Evolutionary conservation across 2,329 filamentous ascomycete species (phyloP), one percentile per base, ranked within the genome.

Genomic region (Teratosphaeria zuluensis): DNA sequence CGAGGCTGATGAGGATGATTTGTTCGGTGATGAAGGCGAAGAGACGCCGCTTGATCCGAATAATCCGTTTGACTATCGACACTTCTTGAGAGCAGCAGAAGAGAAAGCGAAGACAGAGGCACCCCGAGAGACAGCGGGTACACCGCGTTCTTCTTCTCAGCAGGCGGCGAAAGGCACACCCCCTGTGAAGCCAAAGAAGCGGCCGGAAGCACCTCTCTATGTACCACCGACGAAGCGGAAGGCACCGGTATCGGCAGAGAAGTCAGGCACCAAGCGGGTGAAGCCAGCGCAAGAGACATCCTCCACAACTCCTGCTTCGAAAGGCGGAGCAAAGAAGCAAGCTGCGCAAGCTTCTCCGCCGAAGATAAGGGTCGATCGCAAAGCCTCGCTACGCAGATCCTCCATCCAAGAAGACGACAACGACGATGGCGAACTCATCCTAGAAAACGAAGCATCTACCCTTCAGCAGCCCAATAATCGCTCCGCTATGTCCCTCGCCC

Each of bases 11-110:
- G 69, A 68, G 28, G 70, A 69, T 16, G 60, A 59, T 19, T 19
- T 53, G 28, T 71, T 73, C 1, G 64, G 65, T 5, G 64, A 73
- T 14, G 70, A 73, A 11, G 70, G 71, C 12, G 69, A 68, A 30
- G 70, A 69, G n/a, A 59, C 57, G n/a, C 70, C 73, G 16, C 70
- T 75, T 0, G 77, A 79, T 38, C 66, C 72, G 3, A 63, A 69
- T 62, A 80, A 80, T 60, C 78, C 77, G 0, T 80, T 75, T 65
- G 78, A 80, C 64, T 79, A 75, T 63, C 68, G 78, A n/a, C 76
- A 79, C 58, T 78, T 77, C 64, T 63, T 80, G 38, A 70, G 69
- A 32, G 38, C 53, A 4, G 56, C 53, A 7, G 31, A 16, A 19
- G 21, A 57, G 6, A 59, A 54, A 9, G 33, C 28, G 4, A 56